Base-by-base conservation (phyloP, 257 asterid species). In the Solanum tarijense region DNA sequence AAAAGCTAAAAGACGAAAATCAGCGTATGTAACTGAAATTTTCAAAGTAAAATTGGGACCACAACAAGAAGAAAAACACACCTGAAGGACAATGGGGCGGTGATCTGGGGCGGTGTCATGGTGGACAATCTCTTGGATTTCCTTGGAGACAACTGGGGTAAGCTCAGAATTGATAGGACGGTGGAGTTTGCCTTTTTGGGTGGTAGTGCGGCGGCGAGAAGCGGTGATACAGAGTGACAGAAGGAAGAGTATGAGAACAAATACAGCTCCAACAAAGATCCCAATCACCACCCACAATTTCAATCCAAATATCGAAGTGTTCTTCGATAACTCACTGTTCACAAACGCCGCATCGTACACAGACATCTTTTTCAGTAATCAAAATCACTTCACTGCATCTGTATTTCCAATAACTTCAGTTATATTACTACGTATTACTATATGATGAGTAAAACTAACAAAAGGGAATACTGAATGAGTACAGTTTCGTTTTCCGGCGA, bases 201-300 rank as follows among this genome's bases (percentile, higher is more conserved):
- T 46, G 85, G 89, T 75, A 79, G 88, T 89, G 39, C 94, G 90
- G 90, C 95, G 93, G 92, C 99, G 99, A 86, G 84, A 92, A 86
- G 97, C 95, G 87, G 98, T 93, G 91, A 95, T 86, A 91, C 99
- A 97, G 5, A 97, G 93, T 18, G 98, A 97, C 5, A 94, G n/a
- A 6, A 95, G 91, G 83, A 97, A 93, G 20, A 97, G 91, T 34
- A 95, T 91, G 23, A 97, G 93, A 75, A 95, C 98, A 88, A 97
- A 94, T 68, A 94, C 95, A 14, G 89, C 98, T 86, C 99, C 99
- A 21, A 93, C 93, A 76, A 94, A 90, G 86, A 96, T 93, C 83
- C 99, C 99, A 75, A 96, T 95, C 62, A 97, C 98, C 68, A 92
- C 97, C 98, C 98, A 93, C 31, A 97, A 92, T 55, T 90, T 94